Conservation (phyloP, 352 stramenopile genomes). For the Globisporangium echinulatum region DNA sequence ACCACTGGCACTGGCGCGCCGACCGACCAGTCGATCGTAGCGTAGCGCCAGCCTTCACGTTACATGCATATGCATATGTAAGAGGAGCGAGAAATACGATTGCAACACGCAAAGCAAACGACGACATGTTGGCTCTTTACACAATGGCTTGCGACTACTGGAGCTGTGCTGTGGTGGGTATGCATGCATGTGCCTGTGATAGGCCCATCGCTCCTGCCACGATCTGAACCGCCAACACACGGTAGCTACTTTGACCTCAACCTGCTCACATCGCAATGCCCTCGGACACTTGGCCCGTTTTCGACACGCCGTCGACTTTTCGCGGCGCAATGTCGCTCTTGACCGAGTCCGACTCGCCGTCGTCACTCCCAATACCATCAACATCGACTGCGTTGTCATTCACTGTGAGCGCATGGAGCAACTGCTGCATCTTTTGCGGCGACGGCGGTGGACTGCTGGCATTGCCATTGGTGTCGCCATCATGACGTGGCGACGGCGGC, state of each 20-base stretch:
- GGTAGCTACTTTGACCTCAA: not conserved
- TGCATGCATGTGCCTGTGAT: no score
- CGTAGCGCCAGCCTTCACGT: no score
- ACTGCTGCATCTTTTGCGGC: constrained; percentile 12
- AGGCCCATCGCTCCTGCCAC: no score
- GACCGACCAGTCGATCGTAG: no score
- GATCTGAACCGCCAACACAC: no score
- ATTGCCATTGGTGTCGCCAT: not conserved
- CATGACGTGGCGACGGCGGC: constrained; percentile 34
- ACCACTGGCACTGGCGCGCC: no score
- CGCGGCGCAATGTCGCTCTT: constrained; percentile 71
- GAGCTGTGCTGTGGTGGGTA: no score
- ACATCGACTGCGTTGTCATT: not conserved
- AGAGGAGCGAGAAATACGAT: no score
- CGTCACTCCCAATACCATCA: constrained; percentile 26
- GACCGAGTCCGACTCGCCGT: constrained; percentile 68
- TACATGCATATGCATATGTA: no score
- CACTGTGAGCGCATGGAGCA: not conserved
- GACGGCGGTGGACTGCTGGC: constrained; percentile 27
- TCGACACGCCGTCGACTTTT: constrained; percentile 50
- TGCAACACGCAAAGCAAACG: no score
- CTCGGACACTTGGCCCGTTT: constrained; percentile 42
- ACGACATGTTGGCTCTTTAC: no score
- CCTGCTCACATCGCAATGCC: constrained; percentile 66
- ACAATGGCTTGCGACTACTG: no score